A percentile compares a stretch with the other conserved stretches of the same genome.
phyloP scores from a whole-genome alignment of 306 rosid genomes.

The Psophocarpus tetragonolobus region DNA sequence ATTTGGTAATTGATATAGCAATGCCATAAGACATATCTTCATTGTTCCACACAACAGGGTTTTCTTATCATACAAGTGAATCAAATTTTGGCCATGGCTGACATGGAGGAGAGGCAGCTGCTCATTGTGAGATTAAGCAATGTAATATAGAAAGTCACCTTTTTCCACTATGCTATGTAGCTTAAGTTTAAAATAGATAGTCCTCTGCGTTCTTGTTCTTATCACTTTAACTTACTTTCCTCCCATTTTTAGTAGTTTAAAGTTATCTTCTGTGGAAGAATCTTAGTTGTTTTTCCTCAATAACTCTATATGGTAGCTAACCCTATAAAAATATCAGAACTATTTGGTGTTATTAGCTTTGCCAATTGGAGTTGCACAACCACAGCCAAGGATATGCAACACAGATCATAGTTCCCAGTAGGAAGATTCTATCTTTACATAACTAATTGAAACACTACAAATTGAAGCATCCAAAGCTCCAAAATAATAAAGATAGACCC shows the following conservation, averaged over 20 bases:
- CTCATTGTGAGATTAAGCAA: neutral
- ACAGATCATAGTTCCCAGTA: slow-evolving; percentile 3
- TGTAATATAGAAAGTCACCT: slow-evolving; percentile 8
- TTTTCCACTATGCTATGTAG: neutral
- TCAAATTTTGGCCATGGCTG: neutral
- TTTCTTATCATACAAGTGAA: slow-evolving; percentile 20
- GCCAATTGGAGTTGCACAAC: neutral
- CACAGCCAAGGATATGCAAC: slow-evolving; percentile 15
- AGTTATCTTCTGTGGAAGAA: neutral
- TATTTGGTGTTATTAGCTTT: slow-evolving; percentile 8
- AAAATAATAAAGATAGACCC: neutral
- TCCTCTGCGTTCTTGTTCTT: neutral
- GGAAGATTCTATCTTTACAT: neutral
- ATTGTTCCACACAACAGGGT: neutral
- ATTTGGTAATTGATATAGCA: slow-evolving; percentile 14
- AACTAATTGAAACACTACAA: slow-evolving; percentile 1
- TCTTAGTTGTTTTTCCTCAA: neutral
- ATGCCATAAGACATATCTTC: neutral
- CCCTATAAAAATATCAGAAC: neutral
- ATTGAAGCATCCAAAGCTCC: neutral
- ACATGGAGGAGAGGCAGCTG: slow-evolving; percentile 7
- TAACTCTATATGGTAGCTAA: slow-evolving; percentile 2
- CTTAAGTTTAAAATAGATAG: neutral
- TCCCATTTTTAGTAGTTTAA: slow-evolving; percentile 15
- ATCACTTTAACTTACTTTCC: neutral